phyloP scores from a whole-genome alignment of 305 asterid genomes.

The Plantago lanceolata region DNA sequence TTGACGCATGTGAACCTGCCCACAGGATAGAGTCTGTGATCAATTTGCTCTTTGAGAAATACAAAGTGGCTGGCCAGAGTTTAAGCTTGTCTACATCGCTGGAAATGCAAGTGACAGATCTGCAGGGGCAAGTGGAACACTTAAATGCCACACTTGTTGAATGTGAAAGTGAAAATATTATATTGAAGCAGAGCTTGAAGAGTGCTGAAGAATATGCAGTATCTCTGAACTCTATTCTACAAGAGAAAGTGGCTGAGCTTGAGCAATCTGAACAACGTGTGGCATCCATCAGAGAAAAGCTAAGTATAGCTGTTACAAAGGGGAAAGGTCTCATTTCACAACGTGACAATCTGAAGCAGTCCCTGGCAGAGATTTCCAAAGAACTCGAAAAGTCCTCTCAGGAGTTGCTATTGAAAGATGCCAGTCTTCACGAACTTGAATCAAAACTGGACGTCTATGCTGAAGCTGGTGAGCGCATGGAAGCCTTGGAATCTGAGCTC shows the following conservation, averaged over 20 bases:
- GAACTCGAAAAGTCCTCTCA: slow-evolving; percentile 72
- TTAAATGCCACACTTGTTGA: slow-evolving; percentile 45
- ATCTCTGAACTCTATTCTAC: slow-evolving; percentile 46
- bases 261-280: slow-evolving; percentile 91
- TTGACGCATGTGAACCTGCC: slow-evolving; percentile 44
- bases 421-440: slow-evolving; percentile 72
- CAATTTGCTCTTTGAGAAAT: slow-evolving; percentile 54
- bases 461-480: slow-evolving; percentile 98
- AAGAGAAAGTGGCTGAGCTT: slow-evolving; percentile 68
- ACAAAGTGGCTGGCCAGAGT: slow-evolving; percentile 49
- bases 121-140: slow-evolving; percentile 55
- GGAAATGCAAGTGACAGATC: slow-evolving; percentile 53
- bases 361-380: slow-evolving; percentile 66
- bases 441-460: slow-evolving; percentile 73
- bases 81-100: slow-evolving; percentile 45
- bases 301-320: slow-evolving; percentile 88
- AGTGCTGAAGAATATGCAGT: slow-evolving; percentile 43
- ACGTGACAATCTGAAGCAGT: slow-evolving; percentile 90
- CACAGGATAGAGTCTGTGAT: slow-evolving; percentile 54
- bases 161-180: slow-evolving; percentile 62
- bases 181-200: slow-evolving; percentile 61
- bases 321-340: slow-evolving; percentile 91
- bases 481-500: slow-evolving; percentile 95
- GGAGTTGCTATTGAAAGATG: slow-evolving; percentile 73
- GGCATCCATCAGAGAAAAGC: slow-evolving; percentile 87